Evolutionary conservation across 768 basidiomycete species (phyloP).

Genomic region (Crassisporium funariophilum): DNA sequence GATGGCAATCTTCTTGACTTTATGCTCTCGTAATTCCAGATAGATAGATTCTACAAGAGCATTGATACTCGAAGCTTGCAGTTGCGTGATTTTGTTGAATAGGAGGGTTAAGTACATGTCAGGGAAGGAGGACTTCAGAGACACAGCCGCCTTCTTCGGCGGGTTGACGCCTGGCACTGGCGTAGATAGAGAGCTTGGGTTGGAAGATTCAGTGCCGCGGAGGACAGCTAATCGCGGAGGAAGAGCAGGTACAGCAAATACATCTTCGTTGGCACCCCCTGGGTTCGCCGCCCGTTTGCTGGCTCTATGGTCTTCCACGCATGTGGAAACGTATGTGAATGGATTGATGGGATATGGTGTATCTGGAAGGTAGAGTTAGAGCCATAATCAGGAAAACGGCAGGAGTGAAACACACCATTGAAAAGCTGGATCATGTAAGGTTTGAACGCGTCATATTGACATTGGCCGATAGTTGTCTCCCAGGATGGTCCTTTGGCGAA

Average conservation of each 20-base stretch:
- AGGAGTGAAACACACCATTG: conserved; percentile 60
- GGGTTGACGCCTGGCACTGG: conserved; percentile 10
- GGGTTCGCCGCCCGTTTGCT: conserved; percentile 24
- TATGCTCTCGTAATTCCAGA: conserved; percentile 66
- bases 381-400: background rate
- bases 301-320: conserved; percentile 39
- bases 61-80: conserved; percentile 63
- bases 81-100: conserved; percentile 59
- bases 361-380: conserved; percentile 45
- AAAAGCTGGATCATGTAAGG: conserved; percentile 78
- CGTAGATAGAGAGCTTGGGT: conserved; percentile 14
- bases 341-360: conserved; percentile 74
- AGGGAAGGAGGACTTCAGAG: conserved; percentile 67
- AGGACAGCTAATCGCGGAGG: conserved; percentile 36
- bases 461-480: conserved; percentile 69
- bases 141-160: conserved; percentile 32
- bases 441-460: conserved; percentile 70
- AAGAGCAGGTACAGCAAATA: conserved; percentile 51
- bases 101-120: conserved; percentile 62
- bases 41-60: conserved; percentile 75
- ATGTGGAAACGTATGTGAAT: conserved; percentile 67
- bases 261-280: conserved; percentile 23
- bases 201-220: conserved; percentile 15
- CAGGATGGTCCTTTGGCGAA: conserved; percentile 83
- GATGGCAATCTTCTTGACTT: conserved; percentile 82